phyloP scores from a whole-genome alignment of 768 basidiomycete genomes.

The Lactarius quietus region DNA sequence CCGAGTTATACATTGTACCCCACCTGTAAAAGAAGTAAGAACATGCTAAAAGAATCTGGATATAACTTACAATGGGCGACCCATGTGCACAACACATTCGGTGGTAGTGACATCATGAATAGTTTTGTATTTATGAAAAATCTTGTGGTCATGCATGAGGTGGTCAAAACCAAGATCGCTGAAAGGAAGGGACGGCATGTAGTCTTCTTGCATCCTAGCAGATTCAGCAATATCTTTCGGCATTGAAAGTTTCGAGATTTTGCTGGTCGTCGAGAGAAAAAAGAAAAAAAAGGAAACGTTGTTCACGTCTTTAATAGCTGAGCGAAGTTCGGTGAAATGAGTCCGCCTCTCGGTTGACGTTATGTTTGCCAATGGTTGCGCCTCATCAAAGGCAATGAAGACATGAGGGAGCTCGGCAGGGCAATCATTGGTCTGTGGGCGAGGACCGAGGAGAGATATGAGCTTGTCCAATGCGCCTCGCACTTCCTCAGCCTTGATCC shows the following conservation, averaged over 20 bases:
- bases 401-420: no score
- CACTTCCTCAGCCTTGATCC: rapidly evolving
- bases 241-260: no score
- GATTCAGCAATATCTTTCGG: no score
- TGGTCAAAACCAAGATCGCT: background rate
- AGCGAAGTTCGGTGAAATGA: background rate
- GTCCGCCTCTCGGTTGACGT: no score
- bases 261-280: background rate
- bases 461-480: background rate
- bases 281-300: background rate
- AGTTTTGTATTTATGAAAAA: background rate
- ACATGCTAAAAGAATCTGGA: background rate
- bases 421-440: no score
- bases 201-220: no score
- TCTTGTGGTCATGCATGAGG: background rate
- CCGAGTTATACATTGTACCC: background rate
- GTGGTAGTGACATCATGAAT: background rate
- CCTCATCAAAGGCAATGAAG: conserved; percentile 4
- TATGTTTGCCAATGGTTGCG: background rate
- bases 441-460: background rate
- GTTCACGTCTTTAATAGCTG: background rate
- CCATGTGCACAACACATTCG: background rate
- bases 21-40: background rate
- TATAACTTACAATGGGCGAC: background rate
- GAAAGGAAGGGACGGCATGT: background rate